A percentile compares a stretch with the other conserved stretches of the same genome.
These are phyloP conservation scores for Diaporthe amygdali DNA, from an alignment of 2,329 filamentous ascomycete species.

Conservation along the genomic window DNA sequence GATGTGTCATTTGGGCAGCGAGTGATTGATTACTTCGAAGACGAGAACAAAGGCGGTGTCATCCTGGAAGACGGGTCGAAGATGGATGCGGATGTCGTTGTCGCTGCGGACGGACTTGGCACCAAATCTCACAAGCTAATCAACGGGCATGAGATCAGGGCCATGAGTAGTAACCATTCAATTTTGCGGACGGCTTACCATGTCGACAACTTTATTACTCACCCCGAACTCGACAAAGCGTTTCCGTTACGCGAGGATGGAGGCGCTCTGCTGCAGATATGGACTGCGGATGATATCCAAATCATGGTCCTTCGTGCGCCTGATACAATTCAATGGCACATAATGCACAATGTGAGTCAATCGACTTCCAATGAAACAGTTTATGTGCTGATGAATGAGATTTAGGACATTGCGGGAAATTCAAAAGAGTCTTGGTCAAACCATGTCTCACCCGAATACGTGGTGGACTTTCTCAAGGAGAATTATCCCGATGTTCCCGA, in stretches of 20 bases:
- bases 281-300: constrained; percentile 48
- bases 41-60: constrained; percentile 4
- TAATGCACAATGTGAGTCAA: constrained; percentile 9
- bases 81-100: constrained; percentile 34
- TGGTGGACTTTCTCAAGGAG: constrained; percentile 45
- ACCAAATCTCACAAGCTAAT: constrained; percentile 32
- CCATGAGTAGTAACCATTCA: constrained; percentile 31
- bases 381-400: constrained; percentile 58
- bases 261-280: constrained; percentile 58
- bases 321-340: constrained; percentile 8
- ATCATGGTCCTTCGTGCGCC: constrained; percentile 50
- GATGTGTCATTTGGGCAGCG: constrained; percentile 27
- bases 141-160: constrained; percentile 28
- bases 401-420: constrained; percentile 51
- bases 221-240: constrained; percentile 49
- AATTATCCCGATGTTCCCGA: constrained; percentile 48
- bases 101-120: constrained; percentile 39
- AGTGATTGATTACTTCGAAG: constrained; percentile 25
- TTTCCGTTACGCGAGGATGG: constrained; percentile 52
- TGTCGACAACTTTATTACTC: constrained; percentile 26
- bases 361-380: constrained; percentile 31
- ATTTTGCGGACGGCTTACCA: constrained; percentile 30
- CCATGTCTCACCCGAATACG: constrained; percentile 47
- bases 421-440: constrained; percentile 54
- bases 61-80: constrained; percentile 25